Base-by-base conservation (phyloP, 2,329 filamentous ascomycete species). In the Clonostachys solani region DNA sequence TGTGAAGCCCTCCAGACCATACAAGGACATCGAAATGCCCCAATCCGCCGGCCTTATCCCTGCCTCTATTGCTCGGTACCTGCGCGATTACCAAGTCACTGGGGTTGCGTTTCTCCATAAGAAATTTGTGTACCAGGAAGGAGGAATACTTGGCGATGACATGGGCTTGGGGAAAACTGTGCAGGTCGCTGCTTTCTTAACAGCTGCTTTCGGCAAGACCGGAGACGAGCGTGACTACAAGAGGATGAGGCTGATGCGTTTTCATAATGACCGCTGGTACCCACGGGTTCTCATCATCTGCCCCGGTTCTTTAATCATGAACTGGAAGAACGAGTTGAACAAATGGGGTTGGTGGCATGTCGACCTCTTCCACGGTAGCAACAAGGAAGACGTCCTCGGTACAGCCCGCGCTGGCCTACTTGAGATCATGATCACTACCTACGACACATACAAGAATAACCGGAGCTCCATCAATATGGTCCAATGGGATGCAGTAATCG, bases 151-250 rank as follows among this genome's bases (percentile, higher is more conserved):
- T 1, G 92, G 92, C 4, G 94, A 99, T 60, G 94, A 99, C 59
- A 99, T 99, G 94, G 94, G 94, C 17, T 68, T 99, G 33, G 94
- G 94, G 1, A 99, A 99, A 67, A 99, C 94, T 0, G 89, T 99
- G 3, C 94, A 99, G 64, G 89, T 99, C 23, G 94, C 91, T 48
- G 88, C 92, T 0, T 97, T 99, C 54, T 72, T 99, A 18, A 89
- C 90, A 0, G 90, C 84, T 2, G 92, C 91, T 0, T 99, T 96
- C 62, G 94, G 94, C 8, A 99, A 99, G 68, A 95, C 88, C 1
- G 92, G 85, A 1, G 92, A 96, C 56, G 86, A 92, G 62, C 76
- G 90, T 44, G 94, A 99, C 57, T 73, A 70, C 5, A 95, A 95
- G 61, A 78, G 90, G 17, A 92, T 97, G 87, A 81, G 92, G 36